Evolutionary conservation across 768 basidiomycete genomes (phyloP), one percentile per base, ranked within the genome.

Genomic region (Pleurotus citrinopileatus): DNA sequence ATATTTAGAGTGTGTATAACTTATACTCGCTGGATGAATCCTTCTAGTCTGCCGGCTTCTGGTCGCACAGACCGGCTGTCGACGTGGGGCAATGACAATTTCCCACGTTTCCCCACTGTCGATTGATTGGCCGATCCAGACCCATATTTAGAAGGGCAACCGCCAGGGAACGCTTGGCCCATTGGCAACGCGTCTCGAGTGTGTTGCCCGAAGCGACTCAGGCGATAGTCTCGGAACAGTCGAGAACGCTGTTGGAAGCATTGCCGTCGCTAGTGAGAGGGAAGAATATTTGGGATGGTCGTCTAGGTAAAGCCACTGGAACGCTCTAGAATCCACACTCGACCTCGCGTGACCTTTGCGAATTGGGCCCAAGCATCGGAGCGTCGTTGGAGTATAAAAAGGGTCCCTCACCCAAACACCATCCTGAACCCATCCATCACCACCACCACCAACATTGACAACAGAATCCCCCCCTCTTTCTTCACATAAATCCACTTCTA

Each of bases 81-180:
- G n/a, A n/a, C n/a, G 32, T 40, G 38, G 38, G 38, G 38, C 5
- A 40, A 40, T 40, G 9, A 40, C 17, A n/a, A 44, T 23, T 47
- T 47, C 45, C n/a, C 45, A 47, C 45, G 45, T 26, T 47, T n/a
- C 45, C 45, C 45, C 45, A 27, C 50, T 37, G n/a, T 40, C 12
- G 38, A 6, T 8, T 6, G 29, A 32, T 32, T 32, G 7, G 6
- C 29, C 29, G 6, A 6, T 32, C 8, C 7, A 17, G 8, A 17
- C n/a, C 38, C n/a, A 40, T 4, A 40, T 6, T 40, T 4, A 19
- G n/a, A 40, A 5, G 38, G 17, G 38, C n/a, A n/a, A 32, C 13
- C 13, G 38, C 38, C 38, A n/a, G n/a, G 8, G 7, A 40, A 6
- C 38, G 38, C n/a, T n/a, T 40, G 12, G 38, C n/a, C 38, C 38